Evolutionary conservation across 106 monocot species (phyloP).

Genomic region (Xerophyta viscosa): DNA sequence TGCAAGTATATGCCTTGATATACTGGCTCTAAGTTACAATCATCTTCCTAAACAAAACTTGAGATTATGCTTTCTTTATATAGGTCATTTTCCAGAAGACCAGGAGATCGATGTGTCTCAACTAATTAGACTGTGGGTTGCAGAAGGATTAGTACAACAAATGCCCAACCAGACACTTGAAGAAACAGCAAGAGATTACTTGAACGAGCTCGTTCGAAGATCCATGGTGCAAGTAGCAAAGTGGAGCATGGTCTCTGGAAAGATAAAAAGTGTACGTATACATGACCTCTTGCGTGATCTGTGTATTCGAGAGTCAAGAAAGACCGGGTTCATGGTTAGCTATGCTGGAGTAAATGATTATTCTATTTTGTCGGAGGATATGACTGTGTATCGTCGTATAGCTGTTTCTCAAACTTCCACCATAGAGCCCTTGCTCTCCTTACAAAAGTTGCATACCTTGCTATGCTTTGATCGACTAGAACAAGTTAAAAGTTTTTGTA

Average conservation of each 20-base stretch:
- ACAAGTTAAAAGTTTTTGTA: background rate
- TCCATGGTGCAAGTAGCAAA: background rate
- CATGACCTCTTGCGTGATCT: background rate
- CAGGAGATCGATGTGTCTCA: background rate
- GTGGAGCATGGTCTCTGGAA: background rate
- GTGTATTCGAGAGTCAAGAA: background rate
- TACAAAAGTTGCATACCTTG: too few relatives aligned
- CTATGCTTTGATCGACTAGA: background rate
- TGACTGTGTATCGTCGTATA: too few relatives aligned
- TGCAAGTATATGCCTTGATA: background rate
- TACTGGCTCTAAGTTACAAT: background rate
- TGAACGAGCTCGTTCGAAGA: background rate
- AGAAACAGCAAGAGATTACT: constrained; percentile 1
- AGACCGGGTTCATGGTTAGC: background rate
- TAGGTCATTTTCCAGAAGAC: background rate
- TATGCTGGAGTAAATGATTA: background rate
- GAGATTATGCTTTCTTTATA: background rate
- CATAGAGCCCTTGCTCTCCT: background rate
- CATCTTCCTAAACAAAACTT: background rate
- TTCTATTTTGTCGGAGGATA: background rate
- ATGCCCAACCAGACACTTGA: background rate
- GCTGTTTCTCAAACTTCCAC: too few relatives aligned
- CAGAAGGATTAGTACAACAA: background rate
- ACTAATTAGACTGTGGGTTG: background rate
- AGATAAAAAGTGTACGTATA: background rate